Evolutionary conservation across 345 rosid species (phyloP).

Genomic region (Eucalyptus victrix): DNA sequence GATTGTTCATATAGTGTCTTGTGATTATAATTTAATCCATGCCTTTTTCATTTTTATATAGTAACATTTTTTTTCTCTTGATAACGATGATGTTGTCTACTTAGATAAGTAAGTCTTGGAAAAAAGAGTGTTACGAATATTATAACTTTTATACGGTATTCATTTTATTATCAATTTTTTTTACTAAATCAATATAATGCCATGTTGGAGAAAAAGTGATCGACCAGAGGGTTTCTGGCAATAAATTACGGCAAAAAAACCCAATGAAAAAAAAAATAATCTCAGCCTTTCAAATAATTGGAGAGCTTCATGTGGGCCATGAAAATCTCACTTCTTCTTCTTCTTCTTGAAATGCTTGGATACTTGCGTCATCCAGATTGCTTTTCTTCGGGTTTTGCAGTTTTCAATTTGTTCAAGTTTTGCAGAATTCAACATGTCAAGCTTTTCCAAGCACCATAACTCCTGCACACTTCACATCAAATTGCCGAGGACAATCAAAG

Average conservation of each 20-base stretch:
- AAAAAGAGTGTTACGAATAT: rapidly evolving
- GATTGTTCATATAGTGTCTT: background rate
- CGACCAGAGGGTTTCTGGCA: rapidly evolving
- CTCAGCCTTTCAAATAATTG: background rate
- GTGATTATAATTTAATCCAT: background rate
- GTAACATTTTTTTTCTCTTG: background rate
- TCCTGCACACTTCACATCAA: background rate
- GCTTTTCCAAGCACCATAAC: background rate
- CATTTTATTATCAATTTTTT: rapidly evolving
- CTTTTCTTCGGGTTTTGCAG: background rate
- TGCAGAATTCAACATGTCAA: background rate
- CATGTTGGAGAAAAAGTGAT: background rate
- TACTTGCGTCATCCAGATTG: background rate
- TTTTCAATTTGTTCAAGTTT: background rate
- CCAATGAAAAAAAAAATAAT: background rate
- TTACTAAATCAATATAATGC: background rate
- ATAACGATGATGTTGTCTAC: no score
- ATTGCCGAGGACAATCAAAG: background rate
- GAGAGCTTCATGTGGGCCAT: background rate
- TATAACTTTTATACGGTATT: rapidly evolving
- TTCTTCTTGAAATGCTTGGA: background rate
- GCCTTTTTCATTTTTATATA: background rate
- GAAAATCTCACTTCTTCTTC: background rate
- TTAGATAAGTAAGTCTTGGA: rapidly evolving
- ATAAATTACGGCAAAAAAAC: no score